Evolutionary conservation across 352 stramenopile genomes (phyloP).

Genomic region (Heterotrichella gracilis): DNA sequence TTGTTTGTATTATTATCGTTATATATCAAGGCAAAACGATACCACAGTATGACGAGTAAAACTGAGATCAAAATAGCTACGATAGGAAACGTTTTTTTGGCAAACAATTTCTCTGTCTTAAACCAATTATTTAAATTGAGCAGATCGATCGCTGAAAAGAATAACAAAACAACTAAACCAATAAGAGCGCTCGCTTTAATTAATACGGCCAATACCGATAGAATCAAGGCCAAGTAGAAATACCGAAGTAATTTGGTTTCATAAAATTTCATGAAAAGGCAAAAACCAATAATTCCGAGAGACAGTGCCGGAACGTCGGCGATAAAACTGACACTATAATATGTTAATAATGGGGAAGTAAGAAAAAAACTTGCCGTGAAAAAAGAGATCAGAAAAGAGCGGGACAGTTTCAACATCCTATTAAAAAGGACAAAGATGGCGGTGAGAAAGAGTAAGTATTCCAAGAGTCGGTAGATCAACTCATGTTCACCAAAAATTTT

Average conservation of each 20-base stretch:
- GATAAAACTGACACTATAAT: conserved; percentile 10
- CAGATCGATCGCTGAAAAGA: not conserved
- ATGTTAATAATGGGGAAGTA: not conserved
- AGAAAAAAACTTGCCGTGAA: not conserved
- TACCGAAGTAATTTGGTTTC: not conserved
- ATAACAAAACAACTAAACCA: not conserved
- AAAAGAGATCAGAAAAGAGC: not conserved
- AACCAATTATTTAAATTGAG: not conserved
- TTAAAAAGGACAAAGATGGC: conserved; percentile 11
- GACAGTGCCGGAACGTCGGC: not conserved
- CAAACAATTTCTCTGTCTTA: not conserved
- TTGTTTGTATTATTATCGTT: not conserved
- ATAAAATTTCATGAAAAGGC: not conserved
- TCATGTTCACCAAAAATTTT: conserved; percentile 1
- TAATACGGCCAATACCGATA: not conserved
- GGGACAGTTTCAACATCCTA: not conserved
- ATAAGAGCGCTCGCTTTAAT: not conserved
- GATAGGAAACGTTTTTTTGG: not conserved
- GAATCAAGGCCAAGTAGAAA: not conserved
- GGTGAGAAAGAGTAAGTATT: conserved; percentile 9
- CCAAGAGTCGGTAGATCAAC: not conserved
- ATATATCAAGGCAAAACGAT: not conserved
- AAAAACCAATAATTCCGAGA: not conserved
- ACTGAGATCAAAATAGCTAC: not conserved
- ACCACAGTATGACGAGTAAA: not conserved